A percentile compares a stretch with the other conserved stretches of the same genome.
Conservation (phyloP, 2,329 filamentous ascomycete species). For the Biscogniauxia marginata region DNA sequence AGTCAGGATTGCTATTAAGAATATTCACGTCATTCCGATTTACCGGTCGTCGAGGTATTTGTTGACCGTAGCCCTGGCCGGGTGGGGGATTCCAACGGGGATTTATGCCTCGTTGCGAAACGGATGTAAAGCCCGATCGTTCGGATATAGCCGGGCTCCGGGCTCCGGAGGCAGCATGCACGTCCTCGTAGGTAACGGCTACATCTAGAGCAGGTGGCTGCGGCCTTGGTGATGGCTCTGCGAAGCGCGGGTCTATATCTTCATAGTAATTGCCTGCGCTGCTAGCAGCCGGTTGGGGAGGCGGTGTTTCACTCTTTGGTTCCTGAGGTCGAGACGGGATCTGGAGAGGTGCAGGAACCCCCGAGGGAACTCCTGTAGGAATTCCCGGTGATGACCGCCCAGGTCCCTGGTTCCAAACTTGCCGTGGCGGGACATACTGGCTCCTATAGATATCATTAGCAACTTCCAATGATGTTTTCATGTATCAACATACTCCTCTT, state of each 20-base stretch:
- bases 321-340: constrained; percentile 36
- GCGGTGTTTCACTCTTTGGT: constrained; percentile 35
- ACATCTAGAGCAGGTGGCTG: constrained; percentile 28
- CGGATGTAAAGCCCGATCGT: constrained; percentile 81
- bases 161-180: constrained; percentile 52
- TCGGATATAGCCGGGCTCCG: constrained; percentile 78
- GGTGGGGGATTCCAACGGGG: constrained; percentile 74
- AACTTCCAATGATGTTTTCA: constrained; percentile 17
- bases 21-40: constrained; percentile 69
- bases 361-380: not conserved
- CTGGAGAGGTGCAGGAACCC: constrained; percentile 45
- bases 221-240: constrained; percentile 39
- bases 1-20: constrained; percentile 81
- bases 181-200: constrained; percentile 59
- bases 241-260: constrained; percentile 88
- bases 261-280: constrained; percentile 70
- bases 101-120: constrained; percentile 85
- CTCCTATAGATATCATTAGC: constrained; percentile 40
- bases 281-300: constrained; percentile 29
- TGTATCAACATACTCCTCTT: constrained; percentile 63
- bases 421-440: constrained; percentile 55
- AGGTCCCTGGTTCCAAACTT: constrained; percentile 52
- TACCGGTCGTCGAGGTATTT: constrained; percentile 43
- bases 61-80: constrained; percentile 43
- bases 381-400: constrained; percentile 43